A percentile compares a stretch with the other conserved stretches of the same genome.
phyloP scores from a whole-genome alignment of 495 filamentous ascomycete species.

The Penicillium nucicola region DNA sequence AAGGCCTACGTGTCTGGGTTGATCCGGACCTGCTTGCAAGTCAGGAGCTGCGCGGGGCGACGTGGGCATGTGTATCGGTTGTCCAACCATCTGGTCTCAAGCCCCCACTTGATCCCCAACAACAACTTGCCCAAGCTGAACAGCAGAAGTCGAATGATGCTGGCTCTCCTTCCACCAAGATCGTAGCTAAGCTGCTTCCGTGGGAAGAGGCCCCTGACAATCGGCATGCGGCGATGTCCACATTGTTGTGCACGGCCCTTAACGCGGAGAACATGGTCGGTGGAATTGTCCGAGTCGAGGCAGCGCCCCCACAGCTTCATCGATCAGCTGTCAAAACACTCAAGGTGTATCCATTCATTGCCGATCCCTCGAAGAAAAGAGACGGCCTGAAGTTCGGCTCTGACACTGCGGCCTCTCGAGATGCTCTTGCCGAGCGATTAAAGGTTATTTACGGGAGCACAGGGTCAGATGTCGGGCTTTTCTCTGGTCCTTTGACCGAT shows the following conservation, averaged over 20 bases:
- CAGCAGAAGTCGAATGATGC: constrained; percentile 49
- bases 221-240: constrained; percentile 73
- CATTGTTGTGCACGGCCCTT: constrained; percentile 67
- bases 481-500: constrained; percentile 87
- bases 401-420: constrained; percentile 71
- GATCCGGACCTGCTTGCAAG: constrained; percentile 69
- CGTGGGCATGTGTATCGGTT: constrained; percentile 71
- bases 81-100: constrained; percentile 78
- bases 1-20: constrained; percentile 78
- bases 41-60: constrained; percentile 67
- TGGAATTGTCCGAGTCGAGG: constrained; percentile 81
- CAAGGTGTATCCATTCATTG: constrained; percentile 75
- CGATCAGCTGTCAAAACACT: constrained; percentile 53
- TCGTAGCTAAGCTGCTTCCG: constrained; percentile 68
- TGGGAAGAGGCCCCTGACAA: constrained; percentile 89
- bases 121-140: constrained; percentile 61
- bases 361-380: constrained; percentile 46
- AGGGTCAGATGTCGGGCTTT: constrained; percentile 49
- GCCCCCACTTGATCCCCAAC: constrained; percentile 69
- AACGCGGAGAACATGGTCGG: constrained; percentile 72
- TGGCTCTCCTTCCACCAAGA: constrained; percentile 59
- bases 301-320: constrained; percentile 58
- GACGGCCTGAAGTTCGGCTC: constrained; percentile 83
- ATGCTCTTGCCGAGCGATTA: constrained; percentile 58
- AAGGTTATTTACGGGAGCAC: constrained; percentile 43